phyloP scores from a whole-genome alignment of 805 yeast species.

The Ogataea sp. region DNA sequence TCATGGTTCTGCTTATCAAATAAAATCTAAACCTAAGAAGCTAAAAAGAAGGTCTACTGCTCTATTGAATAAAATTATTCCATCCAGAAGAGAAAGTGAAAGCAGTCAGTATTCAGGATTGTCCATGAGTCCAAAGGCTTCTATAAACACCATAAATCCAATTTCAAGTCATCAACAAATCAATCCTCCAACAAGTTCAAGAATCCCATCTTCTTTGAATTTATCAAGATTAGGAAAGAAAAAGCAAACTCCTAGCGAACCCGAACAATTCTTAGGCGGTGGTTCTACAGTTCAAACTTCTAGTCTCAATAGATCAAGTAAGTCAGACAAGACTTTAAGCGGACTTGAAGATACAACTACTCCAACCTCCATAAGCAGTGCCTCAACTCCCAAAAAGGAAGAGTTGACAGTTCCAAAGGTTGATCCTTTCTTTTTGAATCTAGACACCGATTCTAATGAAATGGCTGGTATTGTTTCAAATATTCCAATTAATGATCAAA shows the following conservation, averaged over 20 bases:
- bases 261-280: too few relatives aligned
- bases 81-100: slow-evolving; percentile 17
- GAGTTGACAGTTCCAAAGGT: neutral
- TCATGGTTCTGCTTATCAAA: neutral
- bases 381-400: neutral
- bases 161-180: neutral
- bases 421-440: slow-evolving; percentile 12
- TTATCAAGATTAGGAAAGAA: neutral
- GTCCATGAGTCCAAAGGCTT: slow-evolving; percentile 1
- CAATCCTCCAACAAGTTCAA: neutral
- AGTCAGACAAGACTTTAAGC: too few relatives aligned
- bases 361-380: neutral
- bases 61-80: slow-evolving; percentile 15
- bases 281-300: too few relatives aligned
- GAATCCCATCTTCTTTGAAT: neutral
- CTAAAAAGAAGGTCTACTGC: slow-evolving; percentile 16
- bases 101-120: neutral
- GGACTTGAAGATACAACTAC: too few relatives aligned
- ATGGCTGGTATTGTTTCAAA: slow-evolving; percentile 10
- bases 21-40: slow-evolving; percentile 13
- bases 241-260: neutral
- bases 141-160: neutral
- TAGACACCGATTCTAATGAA: slow-evolving; percentile 16
- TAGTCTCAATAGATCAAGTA: too few relatives aligned
- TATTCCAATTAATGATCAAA: neutral